These are phyloP conservation scores for Cicer judaicum DNA, from an alignment of 306 rosid species.

Conservation along the genomic window DNA sequence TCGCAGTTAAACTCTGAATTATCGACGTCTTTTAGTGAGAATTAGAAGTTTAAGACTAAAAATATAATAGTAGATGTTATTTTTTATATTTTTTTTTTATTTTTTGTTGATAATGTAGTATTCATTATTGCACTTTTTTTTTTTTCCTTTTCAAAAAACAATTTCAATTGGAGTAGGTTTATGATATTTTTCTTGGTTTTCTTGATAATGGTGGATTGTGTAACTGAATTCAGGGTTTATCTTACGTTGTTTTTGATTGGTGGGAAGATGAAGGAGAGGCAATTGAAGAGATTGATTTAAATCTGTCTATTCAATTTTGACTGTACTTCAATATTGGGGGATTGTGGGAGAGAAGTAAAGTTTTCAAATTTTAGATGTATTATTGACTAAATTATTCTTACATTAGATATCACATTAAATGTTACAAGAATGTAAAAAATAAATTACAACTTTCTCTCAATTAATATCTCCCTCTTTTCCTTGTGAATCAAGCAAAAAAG, in stretches of 20 bases:
- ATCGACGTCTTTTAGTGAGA: neutral
- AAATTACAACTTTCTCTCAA: neutral
- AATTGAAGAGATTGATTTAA: neutral
- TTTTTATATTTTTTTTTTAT: neutral
- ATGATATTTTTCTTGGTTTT: neutral
- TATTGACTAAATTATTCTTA: neutral
- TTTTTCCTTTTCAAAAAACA: neutral
- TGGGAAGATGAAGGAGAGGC: neutral
- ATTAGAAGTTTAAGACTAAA: neutral
- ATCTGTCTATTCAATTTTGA: neutral
- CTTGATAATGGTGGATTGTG: conserved; percentile 2
- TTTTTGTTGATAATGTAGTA: neutral
- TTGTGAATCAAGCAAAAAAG: conserved; percentile 9
- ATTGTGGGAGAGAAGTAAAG: neutral
- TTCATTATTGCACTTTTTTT: neutral
- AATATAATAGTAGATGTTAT: neutral
- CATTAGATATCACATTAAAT: neutral
- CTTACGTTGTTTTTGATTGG: neutral
- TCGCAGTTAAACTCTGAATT: neutral
- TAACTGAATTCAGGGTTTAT: conserved; percentile 15
- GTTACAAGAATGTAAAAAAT: neutral
- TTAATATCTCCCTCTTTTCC: conserved; percentile 4
- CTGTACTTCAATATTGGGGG: neutral
- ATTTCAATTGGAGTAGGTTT: conserved; percentile 1
- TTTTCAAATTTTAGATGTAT: neutral